phyloP scores from a whole-genome alignment of 2,329 filamentous ascomycete genomes.

The Colletotrichum sp. region DNA sequence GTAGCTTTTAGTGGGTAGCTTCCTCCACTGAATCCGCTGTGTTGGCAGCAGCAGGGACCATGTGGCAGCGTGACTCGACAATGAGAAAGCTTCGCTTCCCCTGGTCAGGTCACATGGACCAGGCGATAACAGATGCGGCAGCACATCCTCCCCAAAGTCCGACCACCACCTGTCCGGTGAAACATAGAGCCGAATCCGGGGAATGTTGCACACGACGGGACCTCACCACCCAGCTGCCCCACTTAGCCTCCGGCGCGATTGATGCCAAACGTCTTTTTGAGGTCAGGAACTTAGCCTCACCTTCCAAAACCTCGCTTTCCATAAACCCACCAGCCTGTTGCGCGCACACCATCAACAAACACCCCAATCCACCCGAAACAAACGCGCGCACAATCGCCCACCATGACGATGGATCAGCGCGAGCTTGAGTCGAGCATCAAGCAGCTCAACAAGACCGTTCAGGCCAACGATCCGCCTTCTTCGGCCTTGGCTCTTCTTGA shows the following conservation, averaged over 20 bases:
- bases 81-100: conserved; percentile 13
- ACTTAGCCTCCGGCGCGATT: conserved; percentile 10
- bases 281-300: not conserved
- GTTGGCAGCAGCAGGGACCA: conserved; percentile 16
- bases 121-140: not conserved
- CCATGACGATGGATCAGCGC: conserved; percentile 71
- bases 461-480: conserved; percentile 74
- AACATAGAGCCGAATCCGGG: conserved; percentile 6
- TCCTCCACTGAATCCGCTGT: conserved; percentile 12
- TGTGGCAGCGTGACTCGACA: conserved; percentile 20
- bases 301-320: not conserved
- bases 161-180: not conserved
- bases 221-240: not conserved
- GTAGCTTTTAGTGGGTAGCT: conserved; percentile 13
- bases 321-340: not conserved
- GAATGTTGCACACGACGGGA: not conserved
- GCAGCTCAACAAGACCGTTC: conserved; percentile 79
- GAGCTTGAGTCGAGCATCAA: conserved; percentile 80
- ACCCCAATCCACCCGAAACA: not conserved
- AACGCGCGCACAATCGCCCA: not conserved
- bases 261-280: conserved; percentile 10
- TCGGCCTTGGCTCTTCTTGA: conserved; percentile 78
- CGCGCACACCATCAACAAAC: not conserved
- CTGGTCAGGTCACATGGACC: conserved; percentile 16
- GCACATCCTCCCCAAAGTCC: not conserved